Conservation (phyloP, 1,284 basidiomycete species). For the Sporisorium sorghi region DNA sequence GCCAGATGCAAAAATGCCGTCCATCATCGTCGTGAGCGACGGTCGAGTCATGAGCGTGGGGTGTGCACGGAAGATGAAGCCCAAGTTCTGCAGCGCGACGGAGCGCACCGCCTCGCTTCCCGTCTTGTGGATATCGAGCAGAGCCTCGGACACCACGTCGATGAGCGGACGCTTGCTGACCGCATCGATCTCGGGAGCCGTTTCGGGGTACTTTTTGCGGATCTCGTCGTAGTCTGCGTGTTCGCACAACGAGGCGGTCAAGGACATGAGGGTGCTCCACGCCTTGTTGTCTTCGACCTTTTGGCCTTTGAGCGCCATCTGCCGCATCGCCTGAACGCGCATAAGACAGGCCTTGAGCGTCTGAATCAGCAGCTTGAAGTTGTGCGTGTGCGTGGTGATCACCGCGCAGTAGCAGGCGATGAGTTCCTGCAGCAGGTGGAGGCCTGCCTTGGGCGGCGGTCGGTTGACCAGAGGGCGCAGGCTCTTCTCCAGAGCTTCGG, state of each 20-base stretch:
- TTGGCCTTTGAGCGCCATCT: constrained; percentile 31
- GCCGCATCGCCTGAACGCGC: constrained; percentile 43
- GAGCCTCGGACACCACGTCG: constrained; percentile 81
- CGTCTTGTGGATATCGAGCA: constrained; percentile 79
- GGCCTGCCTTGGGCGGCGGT: constrained; percentile 70
- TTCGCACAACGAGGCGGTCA: constrained; percentile 78
- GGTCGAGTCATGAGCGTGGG: constrained; percentile 87
- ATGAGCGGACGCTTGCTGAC: constrained; percentile 76
- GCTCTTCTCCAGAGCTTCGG: constrained; percentile 82
- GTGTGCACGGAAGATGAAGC: constrained; percentile 88
- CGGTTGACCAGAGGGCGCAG: constrained; percentile 84
- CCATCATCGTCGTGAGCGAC: constrained; percentile 85
- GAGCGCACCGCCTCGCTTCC: constrained; percentile 75
- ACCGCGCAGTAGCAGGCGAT: constrained; percentile 90
- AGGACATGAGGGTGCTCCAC: constrained; percentile 52
- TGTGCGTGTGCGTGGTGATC: constrained; percentile 85
- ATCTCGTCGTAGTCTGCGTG: constrained; percentile 87
- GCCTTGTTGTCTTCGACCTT: constrained; percentile 46
- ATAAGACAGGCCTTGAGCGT: constrained; percentile 70
- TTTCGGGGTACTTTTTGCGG: constrained; percentile 70
- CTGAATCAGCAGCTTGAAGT: constrained; percentile 80
- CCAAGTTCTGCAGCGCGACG: constrained; percentile 81
- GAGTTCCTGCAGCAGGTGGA: constrained; percentile 76
- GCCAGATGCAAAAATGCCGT: constrained; percentile 80
- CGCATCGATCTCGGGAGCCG: constrained; percentile 37